Base-by-base conservation (phyloP, 2,329 filamentous ascomycete species). In the Colletotrichum sp. region DNA sequence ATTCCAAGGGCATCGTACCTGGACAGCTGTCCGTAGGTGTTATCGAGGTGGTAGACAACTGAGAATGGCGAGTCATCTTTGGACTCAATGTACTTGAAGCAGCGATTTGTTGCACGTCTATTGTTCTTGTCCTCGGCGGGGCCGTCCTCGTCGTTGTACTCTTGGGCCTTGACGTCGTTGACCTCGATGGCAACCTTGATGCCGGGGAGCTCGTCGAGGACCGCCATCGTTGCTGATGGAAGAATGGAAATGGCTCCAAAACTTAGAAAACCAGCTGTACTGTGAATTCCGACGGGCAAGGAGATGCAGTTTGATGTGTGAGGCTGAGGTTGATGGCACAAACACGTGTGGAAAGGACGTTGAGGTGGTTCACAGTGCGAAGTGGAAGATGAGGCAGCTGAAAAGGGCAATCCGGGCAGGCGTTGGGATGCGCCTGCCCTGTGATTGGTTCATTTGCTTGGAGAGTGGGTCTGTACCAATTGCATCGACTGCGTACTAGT, bases 171-270 rank as follows among this genome's bases (percentile, higher is more conserved):
- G 10, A 72, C n/a, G 9, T 77, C 78, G 26, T 80, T 70, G 16
- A 80, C 77, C n/a, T 65, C 76, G 32, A 82, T 59, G 1, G 78
- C 79, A 21, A 82, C 76, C 18, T 80, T 78, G 4, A 82, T 12
- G 4, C 79, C 81, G 0, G 75, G 77, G 2, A 82, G n/a, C 8
- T 75, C 76, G 15, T 76, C 21, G 26, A 81, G 72, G 24, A 82
- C 67, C 4, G 80, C 80, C 81, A 82, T 82, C 21, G 34, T 71
- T n/a, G 28, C 55, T 12, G 39, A 12, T 44, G n/a, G 15, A 28
- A 21, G 30, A 34, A n/a, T 15, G 44, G 44, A 3, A 52, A 52
- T 3, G 44, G n/a, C 44, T 21, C n/a, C 44, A 21, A 52, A 49
- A 52, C n/a, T 52, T n/a, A 13, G 10, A 13, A 12, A 8, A 52